Evolutionary conservation across 2,329 filamentous ascomycete species (phyloP), one percentile per base, ranked within the genome.

Genomic region (Fusarium sp.): DNA sequence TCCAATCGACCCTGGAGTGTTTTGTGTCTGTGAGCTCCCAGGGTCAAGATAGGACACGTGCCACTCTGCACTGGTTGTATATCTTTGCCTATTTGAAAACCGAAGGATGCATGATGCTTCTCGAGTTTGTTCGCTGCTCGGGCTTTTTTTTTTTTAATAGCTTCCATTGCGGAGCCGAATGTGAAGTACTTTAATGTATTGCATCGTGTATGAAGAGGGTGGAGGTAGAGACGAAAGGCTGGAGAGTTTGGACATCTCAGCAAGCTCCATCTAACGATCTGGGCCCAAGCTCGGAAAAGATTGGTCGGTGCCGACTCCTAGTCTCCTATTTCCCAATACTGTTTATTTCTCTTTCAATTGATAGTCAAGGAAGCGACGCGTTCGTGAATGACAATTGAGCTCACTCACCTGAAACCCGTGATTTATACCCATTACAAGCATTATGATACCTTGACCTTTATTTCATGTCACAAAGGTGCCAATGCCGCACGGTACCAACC

Each of bases 31-130:
- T 53, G 53, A 70, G 47, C 55, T 63, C 42, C 66, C 45, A 64
- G 63, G 53, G 70, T 66, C 65, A 44, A 32, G 57, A 76, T 39
- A 58, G 50, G 69, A 76, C 76, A 78, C 76, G 76, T 78, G 76
- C 76, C 73, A 64, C 68, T 65, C 66, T 77, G 75, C 53, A 73
- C 65, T 77, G 54, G 75, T 61, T 68, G 65, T 70, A 51, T 50
- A 62, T 57, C 67, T 73, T 63, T 56, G 58, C 60, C 64, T 57
- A 38, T 56, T 53, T 57, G 30, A 50, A 66, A 62, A 63, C 51
- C 38, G 64, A 50, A 54, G 48, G 57, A 58, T 56, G 70, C 39
- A 45, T 57, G 45, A 69, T 60, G n/a, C 59, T 72, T 48, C 50
- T 54, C 35, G 59, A 57, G 17, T 28, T 36, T 45, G 39, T 58